phyloP scores from a whole-genome alignment of 2,329 filamentous ascomycete genomes.

The Tolypocladium inflatum region DNA sequence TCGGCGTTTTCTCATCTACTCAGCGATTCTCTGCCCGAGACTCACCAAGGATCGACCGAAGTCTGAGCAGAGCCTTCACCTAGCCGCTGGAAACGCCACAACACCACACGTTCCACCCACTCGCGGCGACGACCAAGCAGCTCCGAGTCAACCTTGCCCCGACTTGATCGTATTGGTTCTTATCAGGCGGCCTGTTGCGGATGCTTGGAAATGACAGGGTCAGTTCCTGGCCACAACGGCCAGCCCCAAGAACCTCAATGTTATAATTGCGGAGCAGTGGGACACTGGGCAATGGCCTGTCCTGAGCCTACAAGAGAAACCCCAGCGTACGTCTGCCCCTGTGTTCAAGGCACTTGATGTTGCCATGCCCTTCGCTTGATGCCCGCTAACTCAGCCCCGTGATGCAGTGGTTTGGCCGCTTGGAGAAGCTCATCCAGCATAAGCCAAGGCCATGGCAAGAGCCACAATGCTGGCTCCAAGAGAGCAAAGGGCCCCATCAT shows the following conservation, averaged over 20 bases:
- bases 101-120: background rate
- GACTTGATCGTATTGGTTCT: background rate
- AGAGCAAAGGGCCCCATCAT: slow-evolving; percentile 23
- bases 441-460: slow-evolving; percentile 14
- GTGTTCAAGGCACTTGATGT: background rate
- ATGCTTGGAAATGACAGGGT: slow-evolving; percentile 17
- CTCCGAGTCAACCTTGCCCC: background rate
- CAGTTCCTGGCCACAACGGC: slow-evolving; percentile 16
- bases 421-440: slow-evolving; percentile 23
- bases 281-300: slow-evolving; percentile 45
- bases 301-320: slow-evolving; percentile 37
- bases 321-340: slow-evolving; percentile 30
- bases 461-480: slow-evolving; percentile 19
- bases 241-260: slow-evolving; percentile 31
- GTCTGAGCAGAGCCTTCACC: background rate
- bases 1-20: background rate
- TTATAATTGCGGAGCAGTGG: slow-evolving; percentile 42
- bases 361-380: background rate
- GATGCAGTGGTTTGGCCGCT: slow-evolving; percentile 22
- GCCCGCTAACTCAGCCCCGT: slow-evolving; percentile 4
- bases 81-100: background rate
- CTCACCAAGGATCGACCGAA: background rate
- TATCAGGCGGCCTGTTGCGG: background rate
- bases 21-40: background rate
- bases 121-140: background rate